Base-by-base conservation (phyloP, 495 filamentous ascomycete species). In the Cercophora scortea region DNA sequence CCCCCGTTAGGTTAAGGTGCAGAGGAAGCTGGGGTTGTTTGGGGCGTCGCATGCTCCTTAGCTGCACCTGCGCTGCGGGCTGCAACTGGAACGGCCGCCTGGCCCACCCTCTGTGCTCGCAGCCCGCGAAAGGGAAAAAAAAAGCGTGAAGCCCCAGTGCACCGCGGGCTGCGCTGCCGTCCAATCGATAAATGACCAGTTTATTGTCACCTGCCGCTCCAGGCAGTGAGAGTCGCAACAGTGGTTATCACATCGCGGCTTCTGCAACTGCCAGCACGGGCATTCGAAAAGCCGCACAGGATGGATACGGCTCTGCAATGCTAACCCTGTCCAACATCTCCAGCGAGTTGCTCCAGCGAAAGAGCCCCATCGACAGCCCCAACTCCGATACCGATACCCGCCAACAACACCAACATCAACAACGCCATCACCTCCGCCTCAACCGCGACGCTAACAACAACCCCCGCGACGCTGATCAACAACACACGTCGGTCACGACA, bases 291-390 rank as follows among this genome's bases (percentile, higher is more conserved):
- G 50, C 55, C 59, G 56, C 52, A 36, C 59, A 53, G 54, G 51
- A 56, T 62, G 56, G 48, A 50, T 59, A 38, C 56, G 55, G 53
- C 46, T 52, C 54, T 51, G 50, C 59, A 44, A 61, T 65, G 50
- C 58, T 74, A 53, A 69, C 66, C 55, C 71, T 74, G 54, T 65
- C 70, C 32, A 69, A 75, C 52, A 49, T 68, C 40, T 61, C 70
- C 33, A 60, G 57, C 59, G 70, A 73, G 35, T 50, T 72, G 39
- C 56, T 59, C 40, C 66, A 71, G 45, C 68, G 72, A 25, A 25
- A 25, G 44, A 57, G 58, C 35, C 62, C 62, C 57, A 52, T 64
- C 50, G 57, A 55, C 50, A 35, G 46, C 56, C 17, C 46, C 51
- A 51, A 42, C 54, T 51, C 47, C 48, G 39, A 15, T 17, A 47